Conservation (phyloP, 192 early-diverging fungal genomes). For the Coemansia sp. region DNA sequence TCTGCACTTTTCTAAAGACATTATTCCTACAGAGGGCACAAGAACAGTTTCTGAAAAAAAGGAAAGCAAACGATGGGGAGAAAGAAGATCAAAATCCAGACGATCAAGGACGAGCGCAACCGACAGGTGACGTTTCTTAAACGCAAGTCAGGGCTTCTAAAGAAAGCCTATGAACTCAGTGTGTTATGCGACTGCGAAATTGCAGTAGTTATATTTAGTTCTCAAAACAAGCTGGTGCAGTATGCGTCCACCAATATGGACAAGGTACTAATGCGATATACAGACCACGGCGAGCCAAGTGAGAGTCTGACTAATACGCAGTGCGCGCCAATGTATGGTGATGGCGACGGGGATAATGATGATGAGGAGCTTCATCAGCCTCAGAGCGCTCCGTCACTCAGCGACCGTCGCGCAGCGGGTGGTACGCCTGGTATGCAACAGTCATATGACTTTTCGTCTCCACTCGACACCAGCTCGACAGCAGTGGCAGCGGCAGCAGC, state of each 20-base stretch:
- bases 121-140: constrained; percentile 94
- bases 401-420: constrained; percentile 1
- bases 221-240: constrained; percentile 89
- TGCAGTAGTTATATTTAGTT: constrained; percentile 91
- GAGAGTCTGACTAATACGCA: constrained; percentile 62
- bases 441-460: constrained; percentile 27
- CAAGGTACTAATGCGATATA: constrained; percentile 84
- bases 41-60: background rate
- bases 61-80: constrained; percentile 67
- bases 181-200: constrained; percentile 96
- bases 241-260: constrained; percentile 95
- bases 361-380: constrained; percentile 26
- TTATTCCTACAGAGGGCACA: background rate
- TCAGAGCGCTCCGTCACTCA: constrained; percentile 20
- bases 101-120: constrained; percentile 87
- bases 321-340: constrained; percentile 33
- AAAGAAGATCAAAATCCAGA: constrained; percentile 92
- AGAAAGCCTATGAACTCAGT: constrained; percentile 94
- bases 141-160: constrained; percentile 91
- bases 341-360: constrained; percentile 36
- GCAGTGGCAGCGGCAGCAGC: constrained; percentile 12
- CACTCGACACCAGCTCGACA: constrained; percentile 11
- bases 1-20: background rate
- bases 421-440: constrained; percentile 14
- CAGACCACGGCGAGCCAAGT: constrained; percentile 59